phyloP scores from a whole-genome alignment of 345 rosid species.

The Streptanthus diversifolius region DNA sequence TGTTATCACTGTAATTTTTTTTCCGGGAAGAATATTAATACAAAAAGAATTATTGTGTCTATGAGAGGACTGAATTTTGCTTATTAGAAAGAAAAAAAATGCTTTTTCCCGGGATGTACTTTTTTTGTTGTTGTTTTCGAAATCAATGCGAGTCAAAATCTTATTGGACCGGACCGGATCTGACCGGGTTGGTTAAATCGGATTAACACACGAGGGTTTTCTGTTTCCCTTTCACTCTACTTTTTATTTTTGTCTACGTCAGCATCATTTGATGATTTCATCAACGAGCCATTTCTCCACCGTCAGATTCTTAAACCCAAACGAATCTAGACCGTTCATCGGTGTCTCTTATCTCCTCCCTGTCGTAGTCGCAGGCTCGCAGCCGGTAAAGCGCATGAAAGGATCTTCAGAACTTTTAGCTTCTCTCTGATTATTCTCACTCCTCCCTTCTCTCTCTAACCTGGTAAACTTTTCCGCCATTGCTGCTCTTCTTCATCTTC shows the following conservation, averaged over 20 bases:
- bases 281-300: neutral
- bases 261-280: constrained; percentile 8
- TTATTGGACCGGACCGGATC: neutral
- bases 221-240: constrained; percentile 12
- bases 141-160: neutral
- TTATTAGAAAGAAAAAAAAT: neutral
- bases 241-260: constrained; percentile 11
- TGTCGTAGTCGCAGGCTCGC: constrained; percentile 32
- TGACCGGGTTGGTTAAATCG: constrained; percentile 2
- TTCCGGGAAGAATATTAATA: neutral
- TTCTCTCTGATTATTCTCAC: constrained; percentile 1
- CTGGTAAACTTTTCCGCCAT: constrained; percentile 28
- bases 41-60: neutral
- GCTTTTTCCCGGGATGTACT: too few species aligned
- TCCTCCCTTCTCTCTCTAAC: neutral
- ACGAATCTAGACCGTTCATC: constrained; percentile 9
- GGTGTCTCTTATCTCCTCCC: constrained; percentile 31
- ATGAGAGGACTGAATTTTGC: neutral
- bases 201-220: constrained; percentile 27
- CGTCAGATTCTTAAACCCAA: constrained; percentile 34
- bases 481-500: neutral
- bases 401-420: constrained; percentile 17
- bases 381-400: constrained; percentile 35
- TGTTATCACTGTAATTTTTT: neutral
- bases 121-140: neutral